Evolutionary conservation across 305 asterid genomes (phyloP), one percentile per base, ranked within the genome.

Genomic region (Galium porrigens): DNA sequence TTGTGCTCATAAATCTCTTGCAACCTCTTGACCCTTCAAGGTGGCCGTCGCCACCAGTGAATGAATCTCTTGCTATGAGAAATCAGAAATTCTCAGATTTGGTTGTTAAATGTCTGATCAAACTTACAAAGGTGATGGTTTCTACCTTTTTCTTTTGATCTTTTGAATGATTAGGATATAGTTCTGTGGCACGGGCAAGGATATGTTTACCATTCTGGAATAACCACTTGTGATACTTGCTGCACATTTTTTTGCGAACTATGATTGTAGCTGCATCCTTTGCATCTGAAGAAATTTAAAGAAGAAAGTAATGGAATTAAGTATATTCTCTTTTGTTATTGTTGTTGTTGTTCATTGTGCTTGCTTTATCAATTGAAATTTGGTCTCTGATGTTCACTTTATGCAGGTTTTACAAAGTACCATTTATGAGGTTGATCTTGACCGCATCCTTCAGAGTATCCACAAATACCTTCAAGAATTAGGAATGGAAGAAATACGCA

Each of bases 401-500:
- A 62, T 79, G 46, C 73, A 94, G 97, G 97, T 90, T 74, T 82
- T 94, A 72, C 97, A 94, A 80, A 94, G 83, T 79, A 94, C 96
- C 53, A 94, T 94, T 65, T 80, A 80, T 49, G 99, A 90, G 61
- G 94, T 94, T 52, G 97, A 90, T 73, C 99, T 94, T 72, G 99
- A 94, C 71, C 90, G 86, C 65, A 85, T 94, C 69, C 97, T 94
- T 75, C 97, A 86, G 76, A 88, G 99, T 76, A 94, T 94, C 71
- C 99, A 94, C 74, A 63, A 90, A 68, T 94, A 90, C 82, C 87
- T 94, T 65, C 96, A 94, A 84, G 97, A 90, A 66, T 63, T 94
- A 65, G 97, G 97, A 64, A 94, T 90, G 96, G 97, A 90, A 78
- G 99, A 94, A 79, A 90, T 94, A 70, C 81, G 97, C 48, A 85